Percentiles rank a stretch among this genome's conserved stretches.
phyloP scores from a whole-genome alignment of 495 filamentous ascomycete genomes.

The Daldinia concentrica region DNA sequence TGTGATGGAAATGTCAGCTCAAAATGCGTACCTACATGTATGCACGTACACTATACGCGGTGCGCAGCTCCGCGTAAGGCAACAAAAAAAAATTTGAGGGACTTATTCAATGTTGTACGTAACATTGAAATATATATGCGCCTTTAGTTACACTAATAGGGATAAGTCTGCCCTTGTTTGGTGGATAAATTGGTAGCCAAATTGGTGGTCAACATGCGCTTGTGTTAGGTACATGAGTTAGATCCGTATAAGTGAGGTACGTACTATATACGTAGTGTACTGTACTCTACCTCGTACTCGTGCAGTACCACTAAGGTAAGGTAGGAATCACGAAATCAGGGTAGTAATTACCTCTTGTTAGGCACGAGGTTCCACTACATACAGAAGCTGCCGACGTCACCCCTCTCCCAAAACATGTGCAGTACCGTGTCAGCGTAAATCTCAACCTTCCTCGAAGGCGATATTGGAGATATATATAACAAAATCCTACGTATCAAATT shows the following conservation, averaged over 20 bases:
- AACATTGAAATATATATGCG: background rate
- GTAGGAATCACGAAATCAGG: conserved; percentile 9
- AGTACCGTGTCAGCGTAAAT: conserved; percentile 3
- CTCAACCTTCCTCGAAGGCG: conserved; percentile 12
- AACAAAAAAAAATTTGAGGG: background rate
- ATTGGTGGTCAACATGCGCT: background rate
- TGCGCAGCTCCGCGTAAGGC: background rate
- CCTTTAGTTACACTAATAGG: conserved; percentile 4
- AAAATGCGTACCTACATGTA: background rate
- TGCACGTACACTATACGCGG: background rate
- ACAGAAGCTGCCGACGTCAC: conserved; percentile 38
- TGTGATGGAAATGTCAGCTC: background rate
- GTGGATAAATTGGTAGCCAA: background rate
- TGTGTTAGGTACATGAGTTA: background rate
- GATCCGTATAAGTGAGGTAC: background rate
- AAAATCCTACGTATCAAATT: conserved; percentile 30
- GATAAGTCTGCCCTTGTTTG: background rate
- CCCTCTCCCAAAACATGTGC: conserved; percentile 18
- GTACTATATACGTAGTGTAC: too few species aligned
- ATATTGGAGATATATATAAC: conserved; percentile 17
- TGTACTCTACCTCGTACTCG: background rate
- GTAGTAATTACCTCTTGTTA: conserved; percentile 10
- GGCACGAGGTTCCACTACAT: conserved; percentile 12
- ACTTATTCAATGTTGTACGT: background rate
- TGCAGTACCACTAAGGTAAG: background rate